Conservation (phyloP, 805 yeast genomes). For the Jamesozyma hellenica region DNA sequence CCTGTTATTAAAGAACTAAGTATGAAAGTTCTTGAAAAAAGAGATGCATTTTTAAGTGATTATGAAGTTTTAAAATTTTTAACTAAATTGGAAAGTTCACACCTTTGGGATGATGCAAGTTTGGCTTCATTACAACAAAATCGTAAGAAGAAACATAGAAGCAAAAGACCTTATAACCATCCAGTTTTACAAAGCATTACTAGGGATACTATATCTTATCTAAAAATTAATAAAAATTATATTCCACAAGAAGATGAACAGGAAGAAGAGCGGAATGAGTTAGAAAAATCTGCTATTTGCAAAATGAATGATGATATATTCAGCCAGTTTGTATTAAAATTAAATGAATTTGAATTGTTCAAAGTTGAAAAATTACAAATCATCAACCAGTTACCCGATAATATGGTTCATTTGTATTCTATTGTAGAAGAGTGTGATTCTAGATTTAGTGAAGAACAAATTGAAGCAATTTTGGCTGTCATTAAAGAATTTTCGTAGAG, state of each 20-base stretch:
- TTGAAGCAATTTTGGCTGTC: constrained; percentile 48
- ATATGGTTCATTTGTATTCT: constrained; percentile 68
- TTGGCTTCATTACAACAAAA: constrained; percentile 9
- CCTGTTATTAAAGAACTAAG: too few species aligned
- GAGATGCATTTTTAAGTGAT: constrained; percentile 48
- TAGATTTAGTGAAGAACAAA: constrained; percentile 60
- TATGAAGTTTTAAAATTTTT: constrained; percentile 46
- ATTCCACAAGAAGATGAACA: constrained; percentile 14
- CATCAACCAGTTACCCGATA: constrained; percentile 68
- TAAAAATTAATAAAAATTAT: constrained; percentile 14
- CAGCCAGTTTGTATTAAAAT: constrained; percentile 21
- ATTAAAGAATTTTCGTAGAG: constrained; percentile 30
- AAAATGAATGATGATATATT: constrained; percentile 25
- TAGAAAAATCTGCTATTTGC: constrained; percentile 17
- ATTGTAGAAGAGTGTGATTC: constrained; percentile 88
- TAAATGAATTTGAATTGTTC: constrained; percentile 45
- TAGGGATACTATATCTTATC: constrained; percentile 25
- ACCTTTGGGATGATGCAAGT: constrained; percentile 28
- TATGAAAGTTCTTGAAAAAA: constrained; percentile 38
- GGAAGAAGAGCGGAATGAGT: constrained; percentile 4
- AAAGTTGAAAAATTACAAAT: constrained; percentile 80
- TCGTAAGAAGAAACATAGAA: constrained; percentile 19
- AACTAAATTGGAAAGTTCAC: constrained; percentile 32
- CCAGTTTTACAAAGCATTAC: constrained; percentile 31
- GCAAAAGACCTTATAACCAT: constrained; percentile 24